Evolutionary conservation across 768 basidiomycete genomes (phyloP), one percentile per base, ranked within the genome.

Genomic region (Psilocybe azurescens): DNA sequence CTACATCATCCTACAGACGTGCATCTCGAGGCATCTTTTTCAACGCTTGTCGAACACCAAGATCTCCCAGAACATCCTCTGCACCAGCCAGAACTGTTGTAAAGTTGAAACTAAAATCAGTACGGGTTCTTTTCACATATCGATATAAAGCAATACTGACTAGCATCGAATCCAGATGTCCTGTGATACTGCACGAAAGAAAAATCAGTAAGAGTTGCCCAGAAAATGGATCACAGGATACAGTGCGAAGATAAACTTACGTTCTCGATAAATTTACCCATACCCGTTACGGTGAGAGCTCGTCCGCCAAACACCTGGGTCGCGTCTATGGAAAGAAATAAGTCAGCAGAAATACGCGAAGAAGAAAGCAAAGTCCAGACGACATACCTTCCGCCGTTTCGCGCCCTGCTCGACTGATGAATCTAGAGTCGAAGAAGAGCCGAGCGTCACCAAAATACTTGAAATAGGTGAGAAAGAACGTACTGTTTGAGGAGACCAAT

Each of bases 401-500:
- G 53, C 87, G 83, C 2, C 85, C 87, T 13, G 85, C 81, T 41
- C 83, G 79, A 10, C 90, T 88, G 32, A 91, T 84, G 67, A 86
- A 90, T 72, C 90, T 92, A 65, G 56, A 55, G 50, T 39, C 52
- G 24, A 55, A 52, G 33, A 48, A 58, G 54, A 44, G 36, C 28
- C 54, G 33, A 39, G 63, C 44, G 41, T 44, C 41, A 33, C 46
- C 55, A 16, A 58, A 49, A 46, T 41, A 56, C 65, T 46, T 56
- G 41, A 65, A 50, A 55, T 65, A 58, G 52, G 18, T 57, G 52
- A 59, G 53, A 46, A 41, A 53, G 47, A 50, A 76, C 88, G 66
- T 65, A 93, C 91, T 94, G 90, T 76, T 98, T 98, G 69, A 95
- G 80, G 50, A 97, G 82, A 11, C 89, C 95, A 68, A 97, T 94